Percentiles rank a stretch among this genome's conserved stretches.
Evolutionary conservation across 2,329 filamentous ascomycete species (phyloP).

Genomic region (Aspergillus alliaceus): DNA sequence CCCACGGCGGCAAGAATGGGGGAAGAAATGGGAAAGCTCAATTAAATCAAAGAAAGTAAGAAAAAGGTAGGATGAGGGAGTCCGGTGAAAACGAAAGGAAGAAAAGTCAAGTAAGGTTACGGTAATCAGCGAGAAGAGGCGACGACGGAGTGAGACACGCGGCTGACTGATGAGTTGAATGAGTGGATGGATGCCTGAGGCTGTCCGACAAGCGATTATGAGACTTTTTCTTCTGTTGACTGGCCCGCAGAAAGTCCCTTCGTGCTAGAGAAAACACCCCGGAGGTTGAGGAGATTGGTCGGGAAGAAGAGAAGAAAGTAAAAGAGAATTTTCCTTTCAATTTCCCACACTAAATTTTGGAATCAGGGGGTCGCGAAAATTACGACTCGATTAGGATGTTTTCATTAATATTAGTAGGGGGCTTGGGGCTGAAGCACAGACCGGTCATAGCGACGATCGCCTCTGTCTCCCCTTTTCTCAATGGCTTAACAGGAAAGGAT

Average conservation of each 20-base stretch:
- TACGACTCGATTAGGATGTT: background rate
- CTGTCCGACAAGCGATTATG: background rate
- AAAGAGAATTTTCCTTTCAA: background rate
- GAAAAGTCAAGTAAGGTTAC: background rate
- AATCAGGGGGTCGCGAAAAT: background rate
- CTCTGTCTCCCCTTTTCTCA: background rate
- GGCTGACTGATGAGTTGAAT: background rate
- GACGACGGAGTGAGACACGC: background rate
- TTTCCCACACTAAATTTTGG: background rate
- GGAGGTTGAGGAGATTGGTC: background rate
- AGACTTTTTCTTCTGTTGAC: background rate
- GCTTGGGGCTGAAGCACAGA: background rate
- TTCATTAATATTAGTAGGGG: slow-evolving; percentile 1
- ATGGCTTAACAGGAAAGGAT: background rate
- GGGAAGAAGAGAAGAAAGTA: background rate
- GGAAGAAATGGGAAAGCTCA: background rate
- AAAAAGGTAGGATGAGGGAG: background rate
- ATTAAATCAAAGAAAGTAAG: background rate
- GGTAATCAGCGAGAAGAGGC: background rate
- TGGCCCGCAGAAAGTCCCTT: background rate
- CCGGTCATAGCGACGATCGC: background rate
- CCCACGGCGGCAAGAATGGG: background rate
- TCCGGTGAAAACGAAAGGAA: background rate
- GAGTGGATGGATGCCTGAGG: slow-evolving; percentile 1
- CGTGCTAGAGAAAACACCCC: background rate